Evolutionary conservation across 495 filamentous ascomycete species (phyloP), one percentile per base, ranked within the genome.

Genomic region (Clavariopsis aquatica): DNA sequence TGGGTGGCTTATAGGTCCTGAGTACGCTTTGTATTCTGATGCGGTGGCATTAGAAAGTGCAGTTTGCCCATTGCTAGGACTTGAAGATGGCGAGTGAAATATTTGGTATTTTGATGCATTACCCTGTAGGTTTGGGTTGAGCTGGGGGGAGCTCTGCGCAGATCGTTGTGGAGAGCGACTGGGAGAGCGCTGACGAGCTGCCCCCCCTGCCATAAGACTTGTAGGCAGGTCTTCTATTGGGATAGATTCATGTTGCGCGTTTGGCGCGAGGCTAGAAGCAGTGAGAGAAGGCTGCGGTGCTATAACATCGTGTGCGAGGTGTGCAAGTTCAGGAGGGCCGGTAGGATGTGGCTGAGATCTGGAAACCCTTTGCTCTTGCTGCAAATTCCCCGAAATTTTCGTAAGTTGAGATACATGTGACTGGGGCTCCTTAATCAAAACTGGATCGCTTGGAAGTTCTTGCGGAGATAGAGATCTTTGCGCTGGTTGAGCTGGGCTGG

Each of bases 1-100:
- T 1, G 20, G 55, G 15, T 36, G 55, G 17, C 55, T 57, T 19
- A 57, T 57, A 22, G 55, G 55, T 10, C 34, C 55, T 3, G 55
- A 45, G 24, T 57, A 57, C 3, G 55, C 55, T 24, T 47, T 57
- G 55, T 57, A 57, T 28, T 15, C 36, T 47, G 55, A 45, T 19
- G 29, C 55, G 1, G 55, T 13, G 27, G 26, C 55, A 1, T n/a
- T 15, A 22, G 3, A 27, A 24, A 13, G 20, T 23, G 15, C 36
- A 1, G 7, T 46, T 20, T 28, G 19, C 41, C 38, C 38, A 31
- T 36, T 57, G 20, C 38, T 45, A 1, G 55, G 36, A 13, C 20
- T 36, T 22, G 55, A 45, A 5, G 55, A 47, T 17, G 55, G 55
- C 26, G 55, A 57, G 23, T 57, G 19, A n/a, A 41, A 57, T 36